Evolutionary conservation across 352 stramenopile genomes (phyloP).

Genomic region (Halophytophthora polymorphica): DNA sequence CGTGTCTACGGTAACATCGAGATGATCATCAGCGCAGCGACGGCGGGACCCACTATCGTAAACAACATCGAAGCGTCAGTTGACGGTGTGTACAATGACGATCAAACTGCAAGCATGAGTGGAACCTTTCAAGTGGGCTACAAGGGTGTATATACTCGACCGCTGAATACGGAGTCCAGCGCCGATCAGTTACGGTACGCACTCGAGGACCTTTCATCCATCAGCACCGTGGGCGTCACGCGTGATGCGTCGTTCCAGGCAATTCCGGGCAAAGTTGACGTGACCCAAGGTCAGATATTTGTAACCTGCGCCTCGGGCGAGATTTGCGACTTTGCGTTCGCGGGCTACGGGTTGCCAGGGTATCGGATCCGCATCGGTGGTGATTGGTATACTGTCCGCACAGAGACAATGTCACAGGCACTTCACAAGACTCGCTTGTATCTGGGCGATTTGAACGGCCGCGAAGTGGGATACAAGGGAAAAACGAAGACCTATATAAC

Average conservation of each 20-base stretch:
- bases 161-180: constrained; percentile 69
- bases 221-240: constrained; percentile 50
- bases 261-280: constrained; percentile 50
- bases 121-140: constrained; percentile 80
- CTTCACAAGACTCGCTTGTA: constrained; percentile 43
- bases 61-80: constrained; percentile 34
- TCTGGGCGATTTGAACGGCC: constrained; percentile 56
- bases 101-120: constrained; percentile 51
- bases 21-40: constrained; percentile 22
- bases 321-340: constrained; percentile 48
- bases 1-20: constrained; percentile 52
- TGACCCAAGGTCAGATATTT: constrained; percentile 55
- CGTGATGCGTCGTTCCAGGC: constrained; percentile 44
- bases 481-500: constrained; percentile 31
- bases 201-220: constrained; percentile 55
- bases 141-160: constrained; percentile 48
- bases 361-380: constrained; percentile 53
- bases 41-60: constrained; percentile 14
- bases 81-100: constrained; percentile 55
- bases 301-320: constrained; percentile 46
- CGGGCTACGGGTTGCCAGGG: constrained; percentile 57
- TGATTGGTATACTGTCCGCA: constrained; percentile 68
- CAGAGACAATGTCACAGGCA: constrained; percentile 36
- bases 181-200: constrained; percentile 60
- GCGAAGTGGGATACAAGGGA: constrained; percentile 53